Base-by-base conservation (phyloP, 2,329 filamentous ascomycete genomes). In the Claviceps maximensis region DNA sequence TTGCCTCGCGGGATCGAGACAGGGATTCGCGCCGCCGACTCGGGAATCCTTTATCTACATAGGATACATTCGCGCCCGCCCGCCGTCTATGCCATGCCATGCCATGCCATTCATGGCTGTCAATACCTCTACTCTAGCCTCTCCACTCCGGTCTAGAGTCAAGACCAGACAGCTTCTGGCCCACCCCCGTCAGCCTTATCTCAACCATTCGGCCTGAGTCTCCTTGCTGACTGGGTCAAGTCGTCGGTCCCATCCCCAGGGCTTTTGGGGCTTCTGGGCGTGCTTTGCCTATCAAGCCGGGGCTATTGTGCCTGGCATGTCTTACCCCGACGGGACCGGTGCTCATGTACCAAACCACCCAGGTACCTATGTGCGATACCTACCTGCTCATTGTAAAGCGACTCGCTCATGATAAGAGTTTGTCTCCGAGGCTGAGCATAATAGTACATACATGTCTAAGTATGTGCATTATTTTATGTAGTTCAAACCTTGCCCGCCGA, bases 1-100 rank as follows among this genome's bases (percentile, higher is more conserved):
- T n/a, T n/a, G 27, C 12, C 29, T n/a, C 10, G 47, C 21, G 19
- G 31, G 19, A 38, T 38, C 13, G 47, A 40, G n/a, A 41, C 48
- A 50, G 48, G 49, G 52, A 51, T 51, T 44, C 33, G 52, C 52
- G 49, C 49, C 53, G 53, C 40, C 46, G 45, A 52, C 49, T 36
- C 23, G 49, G 49, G 38, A 47, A n/a, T 42, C 38, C 48, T 46
- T 49, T 52, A 51, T 52, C 49, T 51, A 49, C 42, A 36, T 38
- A n/a, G n/a, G n/a, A n/a, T n/a, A n/a, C n/a, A n/a, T n/a, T n/a
- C n/a, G n/a, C n/a, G n/a, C n/a, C n/a, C n/a, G n/a, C n/a, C n/a
- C n/a, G n/a, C n/a, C n/a, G n/a, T n/a, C n/a, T n/a, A n/a, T n/a
- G n/a, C n/a, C n/a, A n/a, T n/a, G n/a, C n/a, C n/a, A n/a, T n/a